These are phyloP conservation scores for Cryptococcus hybrid DNA, from an alignment of 1,284 basidiomycete genomes.

Conservation along the genomic window DNA sequence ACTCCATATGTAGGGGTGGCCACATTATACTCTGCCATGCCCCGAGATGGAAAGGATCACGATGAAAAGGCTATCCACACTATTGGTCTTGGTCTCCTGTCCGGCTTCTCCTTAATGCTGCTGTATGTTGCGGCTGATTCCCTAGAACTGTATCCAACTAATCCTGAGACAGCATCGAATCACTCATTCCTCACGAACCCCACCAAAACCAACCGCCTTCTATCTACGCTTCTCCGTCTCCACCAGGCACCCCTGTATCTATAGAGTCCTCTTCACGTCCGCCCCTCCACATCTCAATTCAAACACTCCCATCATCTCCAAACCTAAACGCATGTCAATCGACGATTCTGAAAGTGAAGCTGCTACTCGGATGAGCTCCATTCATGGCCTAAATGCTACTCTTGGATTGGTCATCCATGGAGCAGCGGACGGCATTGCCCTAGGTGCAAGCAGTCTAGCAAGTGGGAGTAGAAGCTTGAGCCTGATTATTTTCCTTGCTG, in stretches of 20 bases:
- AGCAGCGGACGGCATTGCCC: conserved; percentile 82
- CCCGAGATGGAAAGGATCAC: conserved; percentile 33
- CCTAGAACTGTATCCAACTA: conserved; percentile 12
- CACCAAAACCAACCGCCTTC: conserved; percentile 16
- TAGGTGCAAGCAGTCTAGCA: conserved; percentile 63
- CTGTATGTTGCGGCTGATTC: conserved; percentile 60
- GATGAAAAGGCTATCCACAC: conserved; percentile 52
- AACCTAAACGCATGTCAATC: conserved; percentile 27
- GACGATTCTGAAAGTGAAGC: conserved; percentile 17
- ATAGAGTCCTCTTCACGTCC: conserved; percentile 4
- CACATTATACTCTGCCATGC: conserved; percentile 43
- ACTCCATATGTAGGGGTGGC: conserved; percentile 40
- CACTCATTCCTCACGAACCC: conserved; percentile 41
- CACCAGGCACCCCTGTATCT: conserved; percentile 13
- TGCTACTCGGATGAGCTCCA: conserved; percentile 8
- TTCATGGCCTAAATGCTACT: conserved; percentile 63
- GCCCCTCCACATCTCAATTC: conserved; percentile 33
- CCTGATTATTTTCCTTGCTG: conserved; percentile 78
- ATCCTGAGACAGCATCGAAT: conserved; percentile 37
- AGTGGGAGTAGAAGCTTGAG: conserved; percentile 55
- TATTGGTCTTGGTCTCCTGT: conserved; percentile 70
- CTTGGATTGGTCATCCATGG: conserved; percentile 82
- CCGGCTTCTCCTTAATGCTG: conserved; percentile 83
- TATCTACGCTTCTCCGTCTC: conserved; percentile 13
- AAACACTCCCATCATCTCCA: conserved; percentile 34